Evolutionary conservation across 257 asterid genomes (phyloP).

Genomic region (Scutellaria minor): DNA sequence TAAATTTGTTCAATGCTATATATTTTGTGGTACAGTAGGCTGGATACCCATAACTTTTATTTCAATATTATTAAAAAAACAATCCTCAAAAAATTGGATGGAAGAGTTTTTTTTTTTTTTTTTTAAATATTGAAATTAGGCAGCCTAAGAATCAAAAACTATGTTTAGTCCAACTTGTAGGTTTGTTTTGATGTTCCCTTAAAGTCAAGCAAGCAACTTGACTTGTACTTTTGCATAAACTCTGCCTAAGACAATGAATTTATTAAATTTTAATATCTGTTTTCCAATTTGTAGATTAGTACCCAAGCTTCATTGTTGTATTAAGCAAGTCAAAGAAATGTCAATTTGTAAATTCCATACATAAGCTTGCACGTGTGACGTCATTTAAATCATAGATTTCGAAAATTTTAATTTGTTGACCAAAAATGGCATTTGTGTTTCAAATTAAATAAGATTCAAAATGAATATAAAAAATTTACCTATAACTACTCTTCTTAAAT

Average conservation of each 20-base stretch:
- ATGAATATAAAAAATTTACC: no score
- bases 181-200: constrained; percentile 48
- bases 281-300: constrained; percentile 17
- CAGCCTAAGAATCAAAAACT: constrained; percentile 18
- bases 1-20: no score
- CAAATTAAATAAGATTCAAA: no score
- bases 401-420: not conserved
- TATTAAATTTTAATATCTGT: not conserved
- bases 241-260: constrained; percentile 13
- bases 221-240: constrained; percentile 36
- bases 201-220: constrained; percentile 55
- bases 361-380: constrained; percentile 35
- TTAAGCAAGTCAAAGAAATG: constrained; percentile 16
- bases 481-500: no score
- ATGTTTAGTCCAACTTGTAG: constrained; percentile 43
- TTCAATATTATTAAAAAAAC: no score
- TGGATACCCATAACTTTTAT: no score
- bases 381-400: constrained; percentile 4
- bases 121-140: not conserved
- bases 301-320: not conserved
- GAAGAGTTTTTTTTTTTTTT: no score
- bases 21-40: no score
- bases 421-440: not conserved
- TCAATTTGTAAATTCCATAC: not conserved
- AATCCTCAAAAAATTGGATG: not conserved